These are phyloP conservation scores for Cephalotrichum gorgonifer DNA, from an alignment of 2,329 filamentous ascomycete genomes.

Conservation along the genomic window DNA sequence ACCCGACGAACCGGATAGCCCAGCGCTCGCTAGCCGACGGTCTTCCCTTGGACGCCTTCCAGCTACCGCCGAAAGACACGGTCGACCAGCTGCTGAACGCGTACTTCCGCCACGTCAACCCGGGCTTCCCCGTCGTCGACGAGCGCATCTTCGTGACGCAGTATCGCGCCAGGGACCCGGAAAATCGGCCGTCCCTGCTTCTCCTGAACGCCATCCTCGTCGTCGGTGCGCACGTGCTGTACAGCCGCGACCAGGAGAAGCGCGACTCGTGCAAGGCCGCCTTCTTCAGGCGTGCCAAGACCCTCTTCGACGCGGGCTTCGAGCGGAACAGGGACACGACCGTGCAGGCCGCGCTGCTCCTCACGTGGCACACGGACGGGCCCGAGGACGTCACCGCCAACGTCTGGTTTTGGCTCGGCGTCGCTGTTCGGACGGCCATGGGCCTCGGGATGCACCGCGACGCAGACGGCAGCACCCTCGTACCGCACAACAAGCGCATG, in stretches of 20 bases:
- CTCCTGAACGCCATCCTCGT: slow-evolving; percentile 39
- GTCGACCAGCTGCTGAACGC: slow-evolving; percentile 38
- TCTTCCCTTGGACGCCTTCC: slow-evolving; percentile 33
- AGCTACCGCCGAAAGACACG: slow-evolving; percentile 33
- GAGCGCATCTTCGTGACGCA: slow-evolving; percentile 39
- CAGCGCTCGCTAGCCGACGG: slow-evolving; percentile 15
- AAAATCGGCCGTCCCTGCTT: slow-evolving; percentile 32
- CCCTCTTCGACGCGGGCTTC: slow-evolving; percentile 39
- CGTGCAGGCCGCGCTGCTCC: slow-evolving; percentile 41
- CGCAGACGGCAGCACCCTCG: slow-evolving; percentile 12
- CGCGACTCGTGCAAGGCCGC: slow-evolving; percentile 21
- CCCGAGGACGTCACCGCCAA: slow-evolving; percentile 45
- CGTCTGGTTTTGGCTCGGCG: slow-evolving; percentile 40
- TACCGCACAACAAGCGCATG: slow-evolving; percentile 16
- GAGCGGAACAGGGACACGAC: slow-evolving; percentile 42
- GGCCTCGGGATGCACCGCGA: slow-evolving; percentile 42
- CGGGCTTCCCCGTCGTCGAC: slow-evolving; percentile 40
- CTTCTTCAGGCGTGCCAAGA: slow-evolving; percentile 42
- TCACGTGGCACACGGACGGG: slow-evolving; percentile 45
- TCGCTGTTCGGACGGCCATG: slow-evolving; percentile 38
- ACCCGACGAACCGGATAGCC: slow-evolving; percentile 15
- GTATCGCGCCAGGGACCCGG: slow-evolving; percentile 32
- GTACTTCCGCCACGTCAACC: slow-evolving; percentile 39
- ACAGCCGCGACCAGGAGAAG: slow-evolving; percentile 25
- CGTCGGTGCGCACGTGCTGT: slow-evolving; percentile 38